Base-by-base conservation (phyloP, 164 flowering plant species). In the Sextonia rubra region DNA sequence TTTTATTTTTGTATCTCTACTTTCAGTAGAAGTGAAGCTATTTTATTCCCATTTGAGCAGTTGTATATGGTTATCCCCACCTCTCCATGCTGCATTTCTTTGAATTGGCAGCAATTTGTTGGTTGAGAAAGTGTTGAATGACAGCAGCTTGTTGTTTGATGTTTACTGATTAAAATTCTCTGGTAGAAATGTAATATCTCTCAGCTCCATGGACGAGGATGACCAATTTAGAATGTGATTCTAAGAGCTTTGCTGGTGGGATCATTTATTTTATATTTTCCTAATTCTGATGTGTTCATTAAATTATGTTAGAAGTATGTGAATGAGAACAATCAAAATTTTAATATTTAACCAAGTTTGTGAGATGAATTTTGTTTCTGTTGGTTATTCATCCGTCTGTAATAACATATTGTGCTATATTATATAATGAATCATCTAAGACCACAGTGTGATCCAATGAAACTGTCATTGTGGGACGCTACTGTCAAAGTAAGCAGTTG, bases 21-120 rank as follows among this genome's bases (percentile, higher is more conserved):
- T 60, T 56, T 22, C 26, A 20, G 79, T 80, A 80, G 44, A 47
- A 37, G 24, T 47, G 25, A 37, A 37, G 26, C 25, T n/a, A 24
- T 67, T 67, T 67, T 29, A 17, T 30, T 37, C 18, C n/a, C 29
- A 61, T 61, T 61, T 30, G 68, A 18, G 68, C 68, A 30, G 68
- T 4, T 7, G 37, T 29, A 27, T 29, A 64, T 64, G 47, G 6
- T 64, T 64, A 12, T 22, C n/a, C 7, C 68, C 47, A 26, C 18
- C 47, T 29, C 12, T 64, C 29, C 9, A 12, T 64, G 68, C 64
- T 23, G 29, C 17, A 25, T 61, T 61, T 14, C 27, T 58, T 25
- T 61, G 15, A 23, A 61, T 2, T 23, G 27, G 24, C 27, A 25
- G 24, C 8, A 11, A 9, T 61, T 61, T 25, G 30, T 61, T 14